Base-by-base conservation (phyloP, 179 eudicot genomes). In the Beta corolliflora region DNA sequence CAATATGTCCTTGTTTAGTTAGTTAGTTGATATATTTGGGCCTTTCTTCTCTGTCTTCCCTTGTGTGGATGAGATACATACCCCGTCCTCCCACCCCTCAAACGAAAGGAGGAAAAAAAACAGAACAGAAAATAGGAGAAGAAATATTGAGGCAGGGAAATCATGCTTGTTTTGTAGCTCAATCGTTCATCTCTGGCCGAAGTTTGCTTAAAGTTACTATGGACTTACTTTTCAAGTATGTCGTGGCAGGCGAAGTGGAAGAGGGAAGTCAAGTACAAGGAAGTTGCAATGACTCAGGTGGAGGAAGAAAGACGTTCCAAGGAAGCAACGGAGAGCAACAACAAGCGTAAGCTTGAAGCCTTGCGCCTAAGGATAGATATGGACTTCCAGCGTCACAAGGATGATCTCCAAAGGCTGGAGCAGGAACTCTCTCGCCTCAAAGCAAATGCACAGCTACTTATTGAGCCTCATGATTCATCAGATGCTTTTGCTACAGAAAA, bases 381-480 rank as follows among this genome's bases (percentile, higher is more conserved):
- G 79, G 98, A 94, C 85, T 91, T 90, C 84, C 99, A 96, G 82
- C 97, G 99, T 79, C 94, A 93, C 89, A 93, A 91, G 86, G 99
- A 96, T 74, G 99, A 96, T 76, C 90, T 93, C 76, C 95, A 88
- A 76, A 87, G 99, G 76, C 99, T 96, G 1, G 96, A 94, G 81
- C 97, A 93, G 80, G 99, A 96, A 71, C 92, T 93, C 6, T 81
- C 92, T 12, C 96, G 93, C 48, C 94, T 95, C 61, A 92, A 90
- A 89, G 86, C 90, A 53, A 83, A 88, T 74, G 83, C 85, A 13
- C 83, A 86, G n/a, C 79, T 48, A 48, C 53, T 81, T 13, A 56
- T 89, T 0, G 89, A 88, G 60, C 81, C 81, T 18, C 82, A 83
- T 29, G 78, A 83, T 50, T 85, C 83, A n/a, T 63, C 89, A 9